A percentile compares a stretch with the other conserved stretches of the same genome.
These are phyloP conservation scores for Mycena vulgaris DNA, from an alignment of 768 basidiomycete genomes.

Conservation along the genomic window DNA sequence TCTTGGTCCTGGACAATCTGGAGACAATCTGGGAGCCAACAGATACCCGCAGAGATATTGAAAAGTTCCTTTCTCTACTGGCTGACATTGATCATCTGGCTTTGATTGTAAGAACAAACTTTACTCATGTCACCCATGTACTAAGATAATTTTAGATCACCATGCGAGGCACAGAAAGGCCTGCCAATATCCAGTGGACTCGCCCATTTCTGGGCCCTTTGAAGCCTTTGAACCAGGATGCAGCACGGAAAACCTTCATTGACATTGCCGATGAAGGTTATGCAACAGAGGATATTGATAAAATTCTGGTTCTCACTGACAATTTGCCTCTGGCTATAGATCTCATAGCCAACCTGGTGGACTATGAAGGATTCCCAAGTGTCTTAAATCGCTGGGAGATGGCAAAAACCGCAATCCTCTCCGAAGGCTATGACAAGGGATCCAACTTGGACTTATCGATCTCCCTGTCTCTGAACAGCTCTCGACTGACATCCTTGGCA, in stretches of 20 bases:
- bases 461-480: not conserved
- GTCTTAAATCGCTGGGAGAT: too few species aligned
- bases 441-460: too few species aligned
- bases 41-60: conserved; percentile 11
- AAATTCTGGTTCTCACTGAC: not conserved
- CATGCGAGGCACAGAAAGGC: not conserved
- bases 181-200: not conserved
- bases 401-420: too few species aligned
- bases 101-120: conserved; percentile 1
- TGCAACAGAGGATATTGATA: not conserved
- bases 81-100: not conserved
- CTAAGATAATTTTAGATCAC: not conserved
- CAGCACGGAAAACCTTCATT: too few species aligned
- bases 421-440: too few species aligned
- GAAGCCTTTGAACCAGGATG: not conserved
- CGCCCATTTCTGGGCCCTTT: not conserved
- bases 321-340: not conserved
- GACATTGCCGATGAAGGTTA: too few species aligned
- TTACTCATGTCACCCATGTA: not conserved
- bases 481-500: not conserved
- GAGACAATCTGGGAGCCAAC: conserved; percentile 23
- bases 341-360: not conserved
- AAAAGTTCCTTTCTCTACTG: not conserved
- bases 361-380: too few species aligned
- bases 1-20: conserved; percentile 20